Evolutionary conservation across 768 basidiomycete species (phyloP).

Genomic region (Lyophyllum decastes): DNA sequence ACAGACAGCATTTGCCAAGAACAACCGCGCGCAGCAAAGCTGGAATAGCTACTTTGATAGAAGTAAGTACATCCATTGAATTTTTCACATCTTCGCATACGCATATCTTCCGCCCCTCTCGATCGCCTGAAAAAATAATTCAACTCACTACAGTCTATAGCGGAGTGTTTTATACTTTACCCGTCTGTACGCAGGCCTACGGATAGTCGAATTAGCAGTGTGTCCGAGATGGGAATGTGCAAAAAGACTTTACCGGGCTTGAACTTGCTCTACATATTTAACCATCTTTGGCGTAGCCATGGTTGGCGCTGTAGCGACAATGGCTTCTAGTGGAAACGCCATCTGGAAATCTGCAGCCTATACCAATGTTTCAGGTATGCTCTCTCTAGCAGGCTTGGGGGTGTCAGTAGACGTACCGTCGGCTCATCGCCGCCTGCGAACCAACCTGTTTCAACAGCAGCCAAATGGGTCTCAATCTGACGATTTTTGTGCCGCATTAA

Average conservation of each 20-base stretch:
- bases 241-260: constrained; percentile 19
- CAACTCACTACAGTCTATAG: background rate
- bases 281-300: constrained; percentile 20
- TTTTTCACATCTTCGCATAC: constrained; percentile 18
- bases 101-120: constrained; percentile 34
- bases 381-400: background rate
- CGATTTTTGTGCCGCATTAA: background rate
- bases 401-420: constrained; percentile 11
- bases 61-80: background rate
- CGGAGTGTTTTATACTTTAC: constrained; percentile 1
- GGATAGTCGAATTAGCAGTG: background rate
- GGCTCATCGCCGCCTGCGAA: constrained; percentile 20
- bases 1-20: too few species aligned
- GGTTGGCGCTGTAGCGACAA: constrained; percentile 17
- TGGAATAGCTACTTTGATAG: background rate
- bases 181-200: constrained; percentile 16
- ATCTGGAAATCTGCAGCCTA: constrained; percentile 30
- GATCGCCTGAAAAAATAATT: constrained; percentile 21
- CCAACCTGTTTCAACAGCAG: constrained; percentile 16
- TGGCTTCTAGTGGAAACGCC: constrained; percentile 24
- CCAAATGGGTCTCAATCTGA: constrained; percentile 17
- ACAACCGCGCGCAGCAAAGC: background rate
- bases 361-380: background rate
- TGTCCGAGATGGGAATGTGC: background rate
- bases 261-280: constrained; percentile 23